phyloP scores from a whole-genome alignment of 345 rosid genomes.

The Aquilaria yunnanensis region DNA sequence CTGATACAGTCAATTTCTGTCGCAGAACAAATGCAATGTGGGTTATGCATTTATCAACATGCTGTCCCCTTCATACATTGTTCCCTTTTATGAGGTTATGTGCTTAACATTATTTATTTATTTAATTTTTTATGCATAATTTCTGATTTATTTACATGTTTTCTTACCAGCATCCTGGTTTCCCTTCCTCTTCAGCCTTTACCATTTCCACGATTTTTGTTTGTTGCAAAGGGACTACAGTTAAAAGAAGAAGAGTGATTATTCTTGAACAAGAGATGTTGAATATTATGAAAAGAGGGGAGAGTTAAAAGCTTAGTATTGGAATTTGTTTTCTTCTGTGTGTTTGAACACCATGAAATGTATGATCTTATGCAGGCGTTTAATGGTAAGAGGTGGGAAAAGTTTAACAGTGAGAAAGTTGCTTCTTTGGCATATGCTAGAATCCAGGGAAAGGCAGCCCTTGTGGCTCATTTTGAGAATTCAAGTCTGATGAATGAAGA shows the following conservation, averaged over 20 bases:
- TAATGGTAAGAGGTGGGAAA: slow-evolving; percentile 89
- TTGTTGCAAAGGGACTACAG: background rate
- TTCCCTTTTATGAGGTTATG: slow-evolving; percentile 60
- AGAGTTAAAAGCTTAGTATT: background rate
- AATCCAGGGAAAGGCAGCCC: slow-evolving; percentile 76
- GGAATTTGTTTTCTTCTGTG: slow-evolving; percentile 2
- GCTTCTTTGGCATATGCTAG: slow-evolving; percentile 85
- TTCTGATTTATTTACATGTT: background rate
- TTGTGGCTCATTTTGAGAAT: slow-evolving; percentile 79
- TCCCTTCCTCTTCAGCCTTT: background rate
- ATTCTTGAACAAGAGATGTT: too few relatives aligned
- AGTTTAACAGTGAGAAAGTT: slow-evolving; percentile 87
- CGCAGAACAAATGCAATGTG: slow-evolving; percentile 83
- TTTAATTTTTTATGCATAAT: background rate
- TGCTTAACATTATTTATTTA: background rate
- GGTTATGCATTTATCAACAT: slow-evolving; percentile 83
- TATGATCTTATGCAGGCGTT: slow-evolving; percentile 43
- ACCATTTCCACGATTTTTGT: background rate
- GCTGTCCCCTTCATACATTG: slow-evolving; percentile 62
- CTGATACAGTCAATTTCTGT: slow-evolving; percentile 14
- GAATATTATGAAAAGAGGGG: background rate
- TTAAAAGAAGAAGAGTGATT: too few relatives aligned
- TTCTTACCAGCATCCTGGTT: too few relatives aligned
- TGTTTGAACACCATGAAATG: background rate
- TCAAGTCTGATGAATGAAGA: slow-evolving; percentile 91